A percentile compares a stretch with the other conserved stretches of the same genome.
Conservation (phyloP, 2,329 filamentous ascomycete genomes). For the Onygena corvina region DNA sequence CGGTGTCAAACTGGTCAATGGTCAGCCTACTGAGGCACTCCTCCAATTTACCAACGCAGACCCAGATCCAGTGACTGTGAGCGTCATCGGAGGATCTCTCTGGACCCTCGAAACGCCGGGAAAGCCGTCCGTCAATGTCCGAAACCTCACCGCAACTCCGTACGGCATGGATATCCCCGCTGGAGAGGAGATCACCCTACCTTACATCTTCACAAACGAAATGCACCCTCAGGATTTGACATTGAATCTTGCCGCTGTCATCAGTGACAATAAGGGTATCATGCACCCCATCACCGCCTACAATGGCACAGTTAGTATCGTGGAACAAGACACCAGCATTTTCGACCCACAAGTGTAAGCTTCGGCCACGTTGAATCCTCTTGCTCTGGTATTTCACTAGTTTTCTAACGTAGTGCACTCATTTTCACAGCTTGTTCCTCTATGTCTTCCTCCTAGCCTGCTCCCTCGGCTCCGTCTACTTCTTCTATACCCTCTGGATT, state of each 20-base stretch:
- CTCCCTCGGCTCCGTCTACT: conserved; percentile 75
- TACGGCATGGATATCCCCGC: conserved; percentile 64
- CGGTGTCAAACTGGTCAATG: conserved; percentile 91
- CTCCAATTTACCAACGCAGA: conserved; percentile 80
- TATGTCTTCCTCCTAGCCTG: conserved; percentile 76
- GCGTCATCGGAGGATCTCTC: conserved; percentile 65
- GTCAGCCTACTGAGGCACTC: conserved; percentile 68
- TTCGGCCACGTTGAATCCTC: background rate
- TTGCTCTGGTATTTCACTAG: conserved; percentile 1
- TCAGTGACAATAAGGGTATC: conserved; percentile 53
- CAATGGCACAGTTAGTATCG: conserved; percentile 71
- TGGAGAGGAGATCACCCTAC: conserved; percentile 62
- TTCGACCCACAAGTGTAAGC: conserved; percentile 91
- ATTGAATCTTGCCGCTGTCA: conserved; percentile 62
- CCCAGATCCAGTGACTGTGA: conserved; percentile 58
- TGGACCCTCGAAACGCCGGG: conserved; percentile 46
- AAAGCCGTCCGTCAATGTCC: conserved; percentile 50
- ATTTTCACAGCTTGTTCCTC: conserved; percentile 67
- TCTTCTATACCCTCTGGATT: conserved; percentile 98
- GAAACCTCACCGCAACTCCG: conserved; percentile 69
- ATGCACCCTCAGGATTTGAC: conserved; percentile 84
- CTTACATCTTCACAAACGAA: conserved; percentile 78
- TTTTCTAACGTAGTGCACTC: conserved; percentile 15
- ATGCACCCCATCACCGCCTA: conserved; percentile 68
- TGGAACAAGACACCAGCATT: conserved; percentile 81